These are phyloP conservation scores for Diutina catenulata DNA, from an alignment of 1,139 yeast species.

Conservation along the genomic window DNA sequence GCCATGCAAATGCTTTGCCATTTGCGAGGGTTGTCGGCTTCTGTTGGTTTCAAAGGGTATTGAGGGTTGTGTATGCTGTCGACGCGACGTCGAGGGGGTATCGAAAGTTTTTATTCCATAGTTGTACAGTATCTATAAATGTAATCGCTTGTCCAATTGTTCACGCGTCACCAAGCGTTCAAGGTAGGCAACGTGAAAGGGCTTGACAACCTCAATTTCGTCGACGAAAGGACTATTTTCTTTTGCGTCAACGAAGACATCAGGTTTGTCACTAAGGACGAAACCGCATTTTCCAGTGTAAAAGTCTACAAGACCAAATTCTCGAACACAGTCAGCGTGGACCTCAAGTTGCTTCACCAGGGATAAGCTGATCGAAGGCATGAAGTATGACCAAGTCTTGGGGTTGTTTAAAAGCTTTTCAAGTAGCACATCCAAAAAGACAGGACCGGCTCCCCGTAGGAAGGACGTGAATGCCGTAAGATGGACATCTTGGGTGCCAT, in stretches of 20 bases:
- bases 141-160: not conserved
- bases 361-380: not conserved
- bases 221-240: not conserved
- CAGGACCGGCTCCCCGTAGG: not conserved
- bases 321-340: not conserved
- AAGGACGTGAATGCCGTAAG: not conserved
- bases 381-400: not conserved
- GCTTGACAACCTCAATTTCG: not conserved
- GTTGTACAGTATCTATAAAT: too few relatives aligned
- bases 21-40: constrained; percentile 75
- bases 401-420: constrained; percentile 2
- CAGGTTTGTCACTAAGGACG: too few relatives aligned
- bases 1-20: constrained; percentile 88
- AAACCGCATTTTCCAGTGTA: not conserved
- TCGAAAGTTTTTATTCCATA: constrained; percentile 40
- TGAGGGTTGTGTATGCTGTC: constrained; percentile 77
- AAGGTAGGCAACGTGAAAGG: not conserved
- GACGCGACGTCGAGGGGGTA: constrained; percentile 55
- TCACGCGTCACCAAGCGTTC: not conserved
- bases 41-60: constrained; percentile 67
- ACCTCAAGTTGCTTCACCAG: not conserved
- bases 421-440: not conserved
- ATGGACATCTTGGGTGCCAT: not conserved
- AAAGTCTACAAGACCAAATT: not conserved
- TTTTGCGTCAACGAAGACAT: not conserved